Evolutionary conservation across 164 flowering plant genomes (phyloP), one percentile per base, ranked within the genome.

Genomic region (Platanus orientalis): DNA sequence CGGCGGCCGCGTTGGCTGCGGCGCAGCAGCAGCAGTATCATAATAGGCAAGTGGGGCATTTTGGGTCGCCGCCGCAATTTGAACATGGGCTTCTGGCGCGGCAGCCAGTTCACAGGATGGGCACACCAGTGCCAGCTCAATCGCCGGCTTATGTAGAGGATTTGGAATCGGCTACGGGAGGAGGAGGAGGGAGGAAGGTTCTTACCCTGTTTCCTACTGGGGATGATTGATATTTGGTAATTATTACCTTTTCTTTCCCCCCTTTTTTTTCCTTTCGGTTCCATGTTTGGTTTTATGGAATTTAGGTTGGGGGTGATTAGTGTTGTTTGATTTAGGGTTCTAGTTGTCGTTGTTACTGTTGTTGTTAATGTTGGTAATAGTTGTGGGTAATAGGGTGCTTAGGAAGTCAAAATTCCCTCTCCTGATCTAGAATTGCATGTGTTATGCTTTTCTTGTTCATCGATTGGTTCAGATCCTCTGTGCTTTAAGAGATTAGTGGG

Each of bases 131-230:
- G 63, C 76, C 76, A 17, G 76, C 61, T 65, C 68, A 76, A 13
- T 68, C 75, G 20, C 70, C 80, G 4, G 39, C 58, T 29, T 83
- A 76, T 71, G 80, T 73, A 25, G 89, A 86, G 68, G 96, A 85
- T 64, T 59, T 86, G 80, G 96, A 86, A 20, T 76, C 84, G 0
- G 78, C 76, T 2, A 74, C 70, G 7, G 78, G 68, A 32, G 79
- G 71, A 10, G 47, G 20, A 13, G 49, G 49, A 12, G 84, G 84
- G 48, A 81, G 92, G 78, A 91, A 75, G 66, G 92, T 84, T 61
- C 93, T 94, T 53, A 94, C 99, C 57, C 72, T 94, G 23, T 94
- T 94, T 72, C 99, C 97, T 3, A 86, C 92, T 51, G 92, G 87
- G 54, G 96, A 91, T 66, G 90, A 94, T 74, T 91, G 81, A 90